Conservation (phyloP, 768 basidiomycete species). For the Harrya chromipes region DNA sequence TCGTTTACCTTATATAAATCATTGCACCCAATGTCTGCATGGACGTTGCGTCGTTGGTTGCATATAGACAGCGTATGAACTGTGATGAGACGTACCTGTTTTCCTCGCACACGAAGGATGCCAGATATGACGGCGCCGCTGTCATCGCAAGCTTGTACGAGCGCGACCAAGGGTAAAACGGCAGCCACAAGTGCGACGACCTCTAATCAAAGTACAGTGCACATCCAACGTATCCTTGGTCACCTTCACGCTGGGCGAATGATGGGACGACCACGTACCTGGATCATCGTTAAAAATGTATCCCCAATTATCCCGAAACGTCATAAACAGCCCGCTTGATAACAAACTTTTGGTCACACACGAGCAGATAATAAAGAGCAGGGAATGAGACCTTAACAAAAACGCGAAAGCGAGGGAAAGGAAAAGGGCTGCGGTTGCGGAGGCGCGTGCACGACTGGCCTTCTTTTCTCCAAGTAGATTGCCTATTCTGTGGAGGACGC, state of each 20-base stretch:
- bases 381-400: constrained; percentile 51
- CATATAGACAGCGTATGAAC: neutral
- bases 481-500: constrained; percentile 54
- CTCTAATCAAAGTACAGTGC: constrained; percentile 9
- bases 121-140: constrained; percentile 68
- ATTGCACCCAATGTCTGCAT: constrained; percentile 68
- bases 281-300: constrained; percentile 72
- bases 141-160: constrained; percentile 84
- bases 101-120: constrained; percentile 79
- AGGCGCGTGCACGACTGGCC: constrained; percentile 63
- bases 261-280: constrained; percentile 27
- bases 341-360: neutral
- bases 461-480: constrained; percentile 85
- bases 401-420: constrained; percentile 46
- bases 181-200: constrained; percentile 42
- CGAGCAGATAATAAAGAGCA: neutral
- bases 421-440: constrained; percentile 63
- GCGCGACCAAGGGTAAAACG: constrained; percentile 70
- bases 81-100: constrained; percentile 47
- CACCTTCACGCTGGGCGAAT: neutral
- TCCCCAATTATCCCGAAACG: constrained; percentile 66
- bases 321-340: constrained; percentile 48
- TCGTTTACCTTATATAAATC: constrained; percentile 62
- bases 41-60: neutral
- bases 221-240: no score